Conservation (phyloP, 768 basidiomycete species). For the Suillus brevipes region DNA sequence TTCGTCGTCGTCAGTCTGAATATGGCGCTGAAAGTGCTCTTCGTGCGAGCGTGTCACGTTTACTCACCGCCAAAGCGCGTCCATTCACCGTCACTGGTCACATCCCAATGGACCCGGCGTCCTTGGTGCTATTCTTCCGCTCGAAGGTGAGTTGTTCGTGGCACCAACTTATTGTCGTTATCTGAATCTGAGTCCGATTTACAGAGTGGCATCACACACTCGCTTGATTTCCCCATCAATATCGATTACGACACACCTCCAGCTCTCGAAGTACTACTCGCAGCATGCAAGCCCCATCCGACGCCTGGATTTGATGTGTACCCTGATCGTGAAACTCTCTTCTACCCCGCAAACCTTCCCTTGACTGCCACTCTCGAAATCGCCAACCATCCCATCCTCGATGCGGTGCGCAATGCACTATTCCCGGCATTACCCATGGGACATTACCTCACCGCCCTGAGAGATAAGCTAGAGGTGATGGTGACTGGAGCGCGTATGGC, state of each 20-base stretch:
- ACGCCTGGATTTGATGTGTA: constrained; percentile 52
- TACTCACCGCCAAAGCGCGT: constrained; percentile 59
- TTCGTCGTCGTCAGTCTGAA: constrained; percentile 39
- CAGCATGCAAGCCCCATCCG: constrained; percentile 68
- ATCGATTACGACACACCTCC: constrained; percentile 73
- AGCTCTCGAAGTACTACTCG: constrained; percentile 75
- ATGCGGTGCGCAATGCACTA: constrained; percentile 68
- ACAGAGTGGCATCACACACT: constrained; percentile 77
- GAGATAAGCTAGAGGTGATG: constrained; percentile 72
- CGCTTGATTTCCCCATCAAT: constrained; percentile 81
- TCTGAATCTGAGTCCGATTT: constrained; percentile 12
- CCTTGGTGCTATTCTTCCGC: constrained; percentile 74
- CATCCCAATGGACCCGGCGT: constrained; percentile 68
- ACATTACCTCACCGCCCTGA: constrained; percentile 65
- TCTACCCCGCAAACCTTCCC: constrained; percentile 72
- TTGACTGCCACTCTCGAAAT: constrained; percentile 77
- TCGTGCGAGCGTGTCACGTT: constrained; percentile 51
- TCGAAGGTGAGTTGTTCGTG: constrained; percentile 56
- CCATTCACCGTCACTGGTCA: constrained; percentile 68
- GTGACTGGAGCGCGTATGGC: constrained; percentile 59
- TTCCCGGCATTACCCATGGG: constrained; percentile 70
- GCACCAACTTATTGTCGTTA: not conserved
- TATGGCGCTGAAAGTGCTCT: constrained; percentile 55
- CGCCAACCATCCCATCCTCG: constrained; percentile 79
- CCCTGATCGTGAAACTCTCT: constrained; percentile 63